Evolutionary conservation across 2,329 filamentous ascomycete species (phyloP), one percentile per base, ranked within the genome.

Genomic region (Teratosphaeria nubilosa): DNA sequence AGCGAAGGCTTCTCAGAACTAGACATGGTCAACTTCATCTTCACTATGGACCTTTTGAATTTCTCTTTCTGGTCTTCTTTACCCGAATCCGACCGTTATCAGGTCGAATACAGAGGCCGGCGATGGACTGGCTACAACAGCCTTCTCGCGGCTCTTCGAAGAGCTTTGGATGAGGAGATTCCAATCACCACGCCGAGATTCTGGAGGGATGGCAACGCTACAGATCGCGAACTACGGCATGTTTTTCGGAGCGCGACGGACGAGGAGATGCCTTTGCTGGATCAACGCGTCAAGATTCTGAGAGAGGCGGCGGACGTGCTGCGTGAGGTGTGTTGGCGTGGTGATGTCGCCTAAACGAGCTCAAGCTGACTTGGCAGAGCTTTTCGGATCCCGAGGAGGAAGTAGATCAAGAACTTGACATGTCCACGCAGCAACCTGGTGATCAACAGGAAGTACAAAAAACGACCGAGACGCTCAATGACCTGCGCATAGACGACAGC

Each of bases 51-150:
- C 71, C 74, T 99, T 30, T 77, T 99, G 55, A 99, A 99, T 71
- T 99, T 97, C 70, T 95, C 67, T 59, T 99, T 99, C 73, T 99
- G 94, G 94, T 95, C 90, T 14, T 86, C 89, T 56, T 74, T 79
- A 59, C 68, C 73, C 2, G 85, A 88, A 11, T 80, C 84, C 5
- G 85, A 92, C 66, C 81, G 90, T 11, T 99, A 92, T 72, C 82
- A 87, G 10, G 82, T 99, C 50, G 86, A 89, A 58, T 97, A 96
- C 73, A 82, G 81, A 52, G 91, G 84, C 30, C 86, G 83, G 72
- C 83, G 75, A 58, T 97, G 91, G 90, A 96, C 91, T 0, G 94
- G 94, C 3, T 99, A 99, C 73, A 96, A 89, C 86, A 95, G 91
- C 71, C 76, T 99, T 58, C 90, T 97, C 22, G 94, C 94, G 25